A percentile compares a stretch with the other conserved stretches of the same genome.
These are phyloP conservation scores for Colletotrichum tanaceti DNA, from an alignment of 2,329 filamentous ascomycete species.

Conservation along the genomic window DNA sequence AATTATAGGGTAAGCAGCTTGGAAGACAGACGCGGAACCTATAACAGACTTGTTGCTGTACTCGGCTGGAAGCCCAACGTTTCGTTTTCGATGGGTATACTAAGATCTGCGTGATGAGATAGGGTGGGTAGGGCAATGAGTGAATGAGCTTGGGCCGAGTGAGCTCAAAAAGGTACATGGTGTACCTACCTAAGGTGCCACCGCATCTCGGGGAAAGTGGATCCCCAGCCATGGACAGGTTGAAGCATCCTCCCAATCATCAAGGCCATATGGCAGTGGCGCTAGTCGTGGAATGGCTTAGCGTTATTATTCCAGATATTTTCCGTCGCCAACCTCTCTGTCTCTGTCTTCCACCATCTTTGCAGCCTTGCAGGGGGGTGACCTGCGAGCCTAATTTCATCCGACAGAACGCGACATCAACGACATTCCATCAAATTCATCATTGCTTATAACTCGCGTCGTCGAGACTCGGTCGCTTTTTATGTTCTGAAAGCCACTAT, in stretches of 20 bases:
- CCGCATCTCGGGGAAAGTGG: not conserved
- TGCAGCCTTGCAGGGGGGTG: constrained; percentile 35
- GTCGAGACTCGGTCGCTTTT: not conserved
- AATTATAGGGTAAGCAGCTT: no score
- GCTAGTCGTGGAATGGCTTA: not conserved
- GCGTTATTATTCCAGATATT: constrained; percentile 25
- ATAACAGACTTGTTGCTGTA: no score
- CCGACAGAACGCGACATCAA: constrained; percentile 30
- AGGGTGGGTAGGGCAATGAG: not conserved
- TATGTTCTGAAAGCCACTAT: no score
- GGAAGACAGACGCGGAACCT: no score
- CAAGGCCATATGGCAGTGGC: not conserved
- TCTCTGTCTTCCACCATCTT: constrained; percentile 14
- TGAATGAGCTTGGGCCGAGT: constrained; percentile 8
- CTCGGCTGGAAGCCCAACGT: no score
- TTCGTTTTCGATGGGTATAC: constrained; percentile 3
- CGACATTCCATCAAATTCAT: constrained; percentile 24
- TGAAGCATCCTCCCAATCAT: constrained; percentile 21
- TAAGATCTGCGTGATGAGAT: constrained; percentile 5
- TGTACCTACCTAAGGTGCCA: constrained; percentile 22
- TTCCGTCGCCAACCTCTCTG: constrained; percentile 34
- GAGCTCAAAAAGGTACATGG: constrained; percentile 22
- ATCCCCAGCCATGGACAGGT: not conserved
- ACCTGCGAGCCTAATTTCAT: constrained; percentile 28
- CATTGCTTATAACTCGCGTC: not conserved